A percentile compares a stretch with the other conserved stretches of the same genome.
These are phyloP conservation scores for Debaryomyces sp. DNA, from an alignment of 1,139 yeast species.

Conservation along the genomic window DNA sequence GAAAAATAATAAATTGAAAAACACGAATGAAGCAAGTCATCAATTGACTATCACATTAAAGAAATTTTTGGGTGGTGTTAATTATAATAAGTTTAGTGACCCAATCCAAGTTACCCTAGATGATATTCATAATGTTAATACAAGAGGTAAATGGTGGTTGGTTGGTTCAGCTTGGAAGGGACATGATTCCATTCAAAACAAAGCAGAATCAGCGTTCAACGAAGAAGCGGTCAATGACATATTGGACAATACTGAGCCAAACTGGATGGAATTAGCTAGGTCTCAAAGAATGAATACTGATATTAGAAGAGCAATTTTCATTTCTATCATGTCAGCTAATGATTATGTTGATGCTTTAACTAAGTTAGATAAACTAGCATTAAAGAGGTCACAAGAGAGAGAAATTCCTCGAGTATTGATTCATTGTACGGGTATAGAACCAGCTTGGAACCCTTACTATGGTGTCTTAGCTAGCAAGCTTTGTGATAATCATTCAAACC, in stretches of 20 bases:
- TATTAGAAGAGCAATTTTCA: conserved; percentile 87
- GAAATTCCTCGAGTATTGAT: conserved; percentile 85
- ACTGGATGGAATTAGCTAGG: conserved; percentile 86
- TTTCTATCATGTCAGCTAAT: conserved; percentile 92
- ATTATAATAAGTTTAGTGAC: conserved; percentile 55
- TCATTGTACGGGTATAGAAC: conserved; percentile 86
- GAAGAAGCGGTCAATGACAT: conserved; percentile 52
- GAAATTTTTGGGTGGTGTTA: conserved; percentile 61
- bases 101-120: conserved; percentile 83
- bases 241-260: conserved; percentile 72
- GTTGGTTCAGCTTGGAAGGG: conserved; percentile 98
- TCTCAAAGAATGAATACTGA: conserved; percentile 94
- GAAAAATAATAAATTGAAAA: conserved; percentile 79
- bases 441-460: conserved; percentile 88
- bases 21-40: conserved; percentile 49
- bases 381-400: conserved; percentile 81
- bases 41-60: conserved; percentile 61
- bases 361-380: conserved; percentile 74
- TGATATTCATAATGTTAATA: conserved; percentile 76
- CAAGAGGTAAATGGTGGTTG: conserved; percentile 97
- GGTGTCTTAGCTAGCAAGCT: conserved; percentile 77
- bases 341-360: conserved; percentile 89
- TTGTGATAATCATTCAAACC: conserved; percentile 67
- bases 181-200: conserved; percentile 28
- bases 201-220: conserved; percentile 30